A percentile compares a stretch with the other conserved stretches of the same genome.
phyloP scores from a whole-genome alignment of 208 protist genomes.

The Leishmania guyanensis region DNA sequence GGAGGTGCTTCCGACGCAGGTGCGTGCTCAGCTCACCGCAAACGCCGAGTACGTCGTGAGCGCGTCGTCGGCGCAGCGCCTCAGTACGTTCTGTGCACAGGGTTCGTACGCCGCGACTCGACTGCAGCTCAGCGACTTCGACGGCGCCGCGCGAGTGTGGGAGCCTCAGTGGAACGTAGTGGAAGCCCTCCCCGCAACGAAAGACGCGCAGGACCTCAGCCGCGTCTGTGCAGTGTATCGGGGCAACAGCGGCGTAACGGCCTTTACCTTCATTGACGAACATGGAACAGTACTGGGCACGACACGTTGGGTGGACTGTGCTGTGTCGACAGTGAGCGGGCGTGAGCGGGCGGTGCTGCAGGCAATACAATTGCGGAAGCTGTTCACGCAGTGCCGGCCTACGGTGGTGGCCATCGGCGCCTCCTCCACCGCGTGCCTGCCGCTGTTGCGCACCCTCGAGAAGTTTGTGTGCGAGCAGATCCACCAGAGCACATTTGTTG shows the following conservation, averaged over 20 bases:
- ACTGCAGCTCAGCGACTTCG: constrained; percentile 59
- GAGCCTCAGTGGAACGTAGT: constrained; percentile 86
- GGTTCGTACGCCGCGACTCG: constrained; percentile 72
- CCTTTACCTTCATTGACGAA: constrained; percentile 82
- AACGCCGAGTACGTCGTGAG: constrained; percentile 54
- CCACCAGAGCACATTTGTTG: constrained; percentile 33
- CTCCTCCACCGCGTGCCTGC: constrained; percentile 41
- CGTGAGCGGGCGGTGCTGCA: constrained; percentile 52
- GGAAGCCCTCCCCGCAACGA: constrained; percentile 55
- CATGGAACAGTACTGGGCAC: constrained; percentile 60
- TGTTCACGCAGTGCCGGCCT: constrained; percentile 64
- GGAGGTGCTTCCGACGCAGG: constrained; percentile 56
- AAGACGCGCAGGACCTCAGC: constrained; percentile 17
- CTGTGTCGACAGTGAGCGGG: constrained; percentile 55
- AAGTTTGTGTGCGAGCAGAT: constrained; percentile 70
- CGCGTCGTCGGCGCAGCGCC: constrained; percentile 41
- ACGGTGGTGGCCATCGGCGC: constrained; percentile 77
- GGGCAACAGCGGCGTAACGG: constrained; percentile 65
- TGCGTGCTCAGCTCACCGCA: constrained; percentile 63
- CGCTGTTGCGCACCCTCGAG: constrained; percentile 61
- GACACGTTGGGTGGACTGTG: constrained; percentile 75
- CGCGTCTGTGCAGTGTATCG: constrained; percentile 83
- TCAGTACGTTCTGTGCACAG: constrained; percentile 60
- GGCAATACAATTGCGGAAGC: constrained; percentile 59
- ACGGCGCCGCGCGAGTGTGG: constrained; percentile 57